These are phyloP conservation scores for Boeremia exigua DNA, from an alignment of 2,329 filamentous ascomycete species.

Conservation along the genomic window DNA sequence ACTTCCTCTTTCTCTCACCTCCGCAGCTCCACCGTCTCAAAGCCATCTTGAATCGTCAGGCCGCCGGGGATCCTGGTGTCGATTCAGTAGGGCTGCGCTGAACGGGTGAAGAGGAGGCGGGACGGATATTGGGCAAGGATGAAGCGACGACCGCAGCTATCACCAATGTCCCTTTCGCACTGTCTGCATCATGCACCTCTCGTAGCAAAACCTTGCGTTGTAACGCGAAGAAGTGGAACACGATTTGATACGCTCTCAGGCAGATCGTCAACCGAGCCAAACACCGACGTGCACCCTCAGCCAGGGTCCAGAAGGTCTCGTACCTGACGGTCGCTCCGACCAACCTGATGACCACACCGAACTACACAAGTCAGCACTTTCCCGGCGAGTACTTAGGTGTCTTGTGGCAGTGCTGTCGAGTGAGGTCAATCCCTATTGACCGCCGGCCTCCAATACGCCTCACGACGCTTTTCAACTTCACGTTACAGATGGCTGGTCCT, in stretches of 20 bases:
- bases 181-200: slow-evolving; percentile 7
- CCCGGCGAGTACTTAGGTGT: slow-evolving; percentile 10
- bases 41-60: slow-evolving; percentile 11
- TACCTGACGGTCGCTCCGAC: slow-evolving; percentile 13
- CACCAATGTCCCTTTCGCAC: not conserved
- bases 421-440: slow-evolving; percentile 2
- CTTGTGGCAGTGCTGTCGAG: slow-evolving; percentile 2
- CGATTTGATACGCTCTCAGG: not conserved
- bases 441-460: slow-evolving; percentile 17
- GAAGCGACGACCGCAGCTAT: not conserved
- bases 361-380: slow-evolving; percentile 10
- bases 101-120: slow-evolving; percentile 4
- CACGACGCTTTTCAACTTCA: slow-evolving; percentile 12
- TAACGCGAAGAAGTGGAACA: slow-evolving; percentile 2
- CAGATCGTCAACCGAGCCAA: slow-evolving; percentile 9
- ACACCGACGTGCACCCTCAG: not conserved
- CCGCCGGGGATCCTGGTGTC: slow-evolving; percentile 7
- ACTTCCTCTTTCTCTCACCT: slow-evolving; percentile 26
- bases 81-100: slow-evolving; percentile 14
- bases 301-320: slow-evolving; percentile 6
- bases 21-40: slow-evolving; percentile 22
- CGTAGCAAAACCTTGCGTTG: not conserved
- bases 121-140: slow-evolving; percentile 3
- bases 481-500: slow-evolving; percentile 14
- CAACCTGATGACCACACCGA: slow-evolving; percentile 11